These are phyloP conservation scores for Microbotryum silenes-acaulis DNA, from an alignment of 1,284 basidiomycete genomes.

Conservation along the genomic window DNA sequence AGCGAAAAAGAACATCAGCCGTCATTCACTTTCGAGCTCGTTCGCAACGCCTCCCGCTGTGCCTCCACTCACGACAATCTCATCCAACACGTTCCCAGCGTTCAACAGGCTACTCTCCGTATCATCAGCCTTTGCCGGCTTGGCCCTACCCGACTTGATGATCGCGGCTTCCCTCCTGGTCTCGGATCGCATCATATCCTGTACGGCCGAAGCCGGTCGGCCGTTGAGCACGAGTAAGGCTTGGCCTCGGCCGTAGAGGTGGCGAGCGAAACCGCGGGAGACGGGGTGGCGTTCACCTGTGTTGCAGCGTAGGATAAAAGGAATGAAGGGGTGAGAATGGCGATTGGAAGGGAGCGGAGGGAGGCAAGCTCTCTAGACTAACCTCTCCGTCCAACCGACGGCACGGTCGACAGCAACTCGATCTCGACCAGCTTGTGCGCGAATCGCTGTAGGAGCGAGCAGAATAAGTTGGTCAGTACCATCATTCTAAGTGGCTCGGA, in stretches of 20 bases:
- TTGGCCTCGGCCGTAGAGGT: constrained; percentile 12
- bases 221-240: constrained; percentile 20
- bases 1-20: no score
- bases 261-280: constrained; percentile 21
- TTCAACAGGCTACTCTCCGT: constrained; percentile 35
- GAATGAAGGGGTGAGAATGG: no score
- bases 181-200: constrained; percentile 8
- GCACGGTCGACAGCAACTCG: constrained; percentile 17
- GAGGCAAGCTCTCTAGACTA: background rate
- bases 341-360: no score
- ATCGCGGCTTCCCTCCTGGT: constrained; percentile 34
- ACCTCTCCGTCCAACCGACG: constrained; percentile 17
- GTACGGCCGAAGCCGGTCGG: constrained; percentile 8
- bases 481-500: no score
- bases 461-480: no score
- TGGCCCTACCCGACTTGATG: constrained; percentile 39
- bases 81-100: constrained; percentile 21
- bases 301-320: no score
- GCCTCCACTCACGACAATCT: background rate
- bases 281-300: constrained; percentile 9
- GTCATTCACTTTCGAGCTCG: no score
- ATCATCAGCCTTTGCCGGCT: constrained; percentile 35
- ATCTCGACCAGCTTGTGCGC: constrained; percentile 29
- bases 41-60: no score
- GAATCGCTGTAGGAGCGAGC: constrained; percentile 11